Base-by-base conservation (phyloP, 2,329 filamentous ascomycete genomes). In the Aplosporella prunicola region DNA sequence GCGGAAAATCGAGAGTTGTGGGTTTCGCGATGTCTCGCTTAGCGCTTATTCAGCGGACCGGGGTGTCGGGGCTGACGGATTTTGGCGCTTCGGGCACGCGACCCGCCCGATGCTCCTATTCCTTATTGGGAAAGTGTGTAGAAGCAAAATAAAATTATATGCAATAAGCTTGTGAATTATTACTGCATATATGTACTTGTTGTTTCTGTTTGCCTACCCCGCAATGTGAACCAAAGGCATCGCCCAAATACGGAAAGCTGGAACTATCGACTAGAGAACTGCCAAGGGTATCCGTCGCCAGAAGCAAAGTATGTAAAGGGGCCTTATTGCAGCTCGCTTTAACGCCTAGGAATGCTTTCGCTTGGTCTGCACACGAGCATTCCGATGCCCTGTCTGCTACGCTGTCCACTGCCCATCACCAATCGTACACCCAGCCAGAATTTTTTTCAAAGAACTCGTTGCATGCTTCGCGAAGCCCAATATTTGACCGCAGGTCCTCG, bases 391-490 rank as follows among this genome's bases (percentile, higher is more conserved):
- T 24, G 22, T 24, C n/a, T 24, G 22, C 22, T 8, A 8, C 22
- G n/a, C 22, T 24, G 8, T 24, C 22, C 22, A 24, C 22, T 5
- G 8, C 18, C 18, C 11, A 17, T 35, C 32, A 93, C 81, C 83
- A 96, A 56, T 95, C 88, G 25, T 83, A 87, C 1, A 87, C 86
- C 84, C 91, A 94, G 8, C 86, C 88, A 16, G 45, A 51, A 51
- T 94, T 95, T 48, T 83, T 68, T 18, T 82, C 72, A 41, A 95
- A 64, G 51, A 93, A 96, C 47, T 91, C 83, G 30, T 83, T 78
- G 53, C 86, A 93, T 0, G 85, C 89, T 36, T 83, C 74, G 56
- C 80, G 85, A 41, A 96, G 66, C 1, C 74, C 81, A 29, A 93
- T 69, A 56, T 96, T 96, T 0, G 85, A 81, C 27, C 87, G 70